Base-by-base conservation (phyloP, 495 filamentous ascomycete species). In the Chlorociboria aeruginascens region DNA sequence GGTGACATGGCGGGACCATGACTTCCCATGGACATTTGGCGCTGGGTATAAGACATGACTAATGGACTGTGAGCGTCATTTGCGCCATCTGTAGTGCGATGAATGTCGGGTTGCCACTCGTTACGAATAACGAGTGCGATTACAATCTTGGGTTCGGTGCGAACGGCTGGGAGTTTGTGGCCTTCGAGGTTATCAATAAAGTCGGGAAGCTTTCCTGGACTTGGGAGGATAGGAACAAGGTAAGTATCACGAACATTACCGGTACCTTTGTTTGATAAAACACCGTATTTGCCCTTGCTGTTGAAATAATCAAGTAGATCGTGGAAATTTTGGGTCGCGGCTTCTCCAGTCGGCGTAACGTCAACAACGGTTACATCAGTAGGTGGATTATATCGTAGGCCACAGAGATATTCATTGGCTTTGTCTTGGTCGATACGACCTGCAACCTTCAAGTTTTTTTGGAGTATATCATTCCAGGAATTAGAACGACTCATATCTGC, bases 391-490 rank as follows among this genome's bases (percentile, higher is more conserved):
- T 80, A 87, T 25, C 82, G 72, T 30, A 94, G 67, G 25, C 85
- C 78, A 55, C 85, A 92, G 3, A 98, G 79, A 61, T 98, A 98
- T 35, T 87, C 83, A 50, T 85, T 83, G 14, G 89, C 92, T 31
- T 83, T 78, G 48, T 81, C 72, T 48, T 82, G 77, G 13, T 82
- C 78, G 45, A 97, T 93, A 6, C 92, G 78, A 9, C 92, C 92
- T 53, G 87, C 83, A 45, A 97, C 76, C 11, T 74, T 74, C 33
- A 98, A 64, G 2, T 65, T 73, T 6, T 73, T 61, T 1, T 85
- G 80, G 10, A 92, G 71, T 2, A 96, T 66, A 49, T 85, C 72
- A 16, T 70, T 73, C 89, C 72, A 92, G 32, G 70, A 81, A 42
- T 70, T 63, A 63, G 46, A 16, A 39, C 66, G 67, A 66, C 76